Evolutionary conservation across 768 basidiomycete species (phyloP).

Genomic region (Amanita inopinata): DNA sequence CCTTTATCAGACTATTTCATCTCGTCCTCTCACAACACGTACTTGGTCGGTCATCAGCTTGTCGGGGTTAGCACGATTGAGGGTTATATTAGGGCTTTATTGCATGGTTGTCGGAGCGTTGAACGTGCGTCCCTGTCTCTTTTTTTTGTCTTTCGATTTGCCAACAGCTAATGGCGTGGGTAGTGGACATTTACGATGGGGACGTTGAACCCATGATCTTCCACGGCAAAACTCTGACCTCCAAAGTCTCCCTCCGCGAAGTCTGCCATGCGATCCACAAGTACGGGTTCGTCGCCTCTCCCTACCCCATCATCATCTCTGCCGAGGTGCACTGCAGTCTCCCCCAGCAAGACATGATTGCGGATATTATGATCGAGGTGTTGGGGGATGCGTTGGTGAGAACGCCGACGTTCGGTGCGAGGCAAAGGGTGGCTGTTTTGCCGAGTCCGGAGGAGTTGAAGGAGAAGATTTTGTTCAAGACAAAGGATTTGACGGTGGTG

Average conservation of each 20-base stretch:
- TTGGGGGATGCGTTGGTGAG: slow-evolving; percentile 34
- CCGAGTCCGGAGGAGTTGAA: slow-evolving; percentile 33
- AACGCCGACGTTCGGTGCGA: slow-evolving; percentile 11
- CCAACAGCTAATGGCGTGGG: background rate
- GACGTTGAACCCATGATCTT: slow-evolving; percentile 77
- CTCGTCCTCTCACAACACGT: slow-evolving; percentile 85
- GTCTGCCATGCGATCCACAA: slow-evolving; percentile 76
- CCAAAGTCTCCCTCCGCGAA: slow-evolving; percentile 71
- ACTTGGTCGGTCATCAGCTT: slow-evolving; percentile 69
- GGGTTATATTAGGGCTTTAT: slow-evolving; percentile 78
- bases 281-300: slow-evolving; percentile 86
- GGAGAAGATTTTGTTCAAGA: slow-evolving; percentile 54
- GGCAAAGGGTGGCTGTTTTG: background rate
- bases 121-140: slow-evolving; percentile 61
- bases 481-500: slow-evolving; percentile 3
- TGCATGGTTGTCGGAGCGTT: slow-evolving; percentile 77
- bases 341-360: slow-evolving; percentile 73
- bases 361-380: slow-evolving; percentile 53
- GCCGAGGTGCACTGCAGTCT: slow-evolving; percentile 84
- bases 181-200: slow-evolving; percentile 92
- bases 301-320: slow-evolving; percentile 88
- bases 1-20: slow-evolving; percentile 86
- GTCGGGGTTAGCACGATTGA: slow-evolving; percentile 77
- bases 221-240: slow-evolving; percentile 84
- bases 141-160: background rate